These are phyloP conservation scores for Calophaca sinica DNA, from an alignment of 306 rosid genomes.

Conservation along the genomic window DNA sequence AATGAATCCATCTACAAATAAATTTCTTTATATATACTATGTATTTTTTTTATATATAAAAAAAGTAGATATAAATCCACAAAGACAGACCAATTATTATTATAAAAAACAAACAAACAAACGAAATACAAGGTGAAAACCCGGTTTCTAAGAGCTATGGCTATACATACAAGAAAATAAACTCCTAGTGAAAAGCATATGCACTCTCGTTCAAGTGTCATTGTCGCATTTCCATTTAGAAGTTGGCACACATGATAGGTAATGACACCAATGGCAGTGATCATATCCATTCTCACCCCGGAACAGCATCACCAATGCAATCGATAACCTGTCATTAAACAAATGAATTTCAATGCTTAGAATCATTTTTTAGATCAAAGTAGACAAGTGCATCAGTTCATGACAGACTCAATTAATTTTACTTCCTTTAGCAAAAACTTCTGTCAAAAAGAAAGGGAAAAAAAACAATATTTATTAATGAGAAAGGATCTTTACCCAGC, in stretches of 20 bases:
- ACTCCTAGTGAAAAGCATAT: neutral
- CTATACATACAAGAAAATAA: slow-evolving; percentile 36
- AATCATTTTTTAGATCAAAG: neutral
- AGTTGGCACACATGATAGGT: slow-evolving; percentile 74
- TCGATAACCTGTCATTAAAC: slow-evolving; percentile 56
- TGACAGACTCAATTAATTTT: neutral
- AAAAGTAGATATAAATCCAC: slow-evolving; percentile 25
- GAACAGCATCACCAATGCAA: slow-evolving; percentile 73
- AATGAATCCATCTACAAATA: slow-evolving; percentile 43
- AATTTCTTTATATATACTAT: slow-evolving; percentile 17
- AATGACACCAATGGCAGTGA: slow-evolving; percentile 84
- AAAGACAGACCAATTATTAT: slow-evolving; percentile 35
- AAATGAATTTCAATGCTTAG: slow-evolving; percentile 13
- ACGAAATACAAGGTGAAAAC: neutral
- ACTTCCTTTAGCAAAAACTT: too few species aligned
- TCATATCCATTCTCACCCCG: slow-evolving; percentile 67
- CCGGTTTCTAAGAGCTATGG: slow-evolving; percentile 39
- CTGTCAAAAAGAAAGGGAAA: neutral
- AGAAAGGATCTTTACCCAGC: slow-evolving; percentile 61
- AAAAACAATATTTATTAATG: neutral
- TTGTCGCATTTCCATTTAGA: slow-evolving; percentile 69
- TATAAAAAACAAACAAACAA: neutral
- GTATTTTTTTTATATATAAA: too few species aligned
- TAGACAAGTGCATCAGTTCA: neutral
- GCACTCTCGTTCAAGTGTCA: slow-evolving; percentile 34